phyloP scores from a whole-genome alignment of 2,329 filamentous ascomycete species.

The Penicillium sp. region DNA sequence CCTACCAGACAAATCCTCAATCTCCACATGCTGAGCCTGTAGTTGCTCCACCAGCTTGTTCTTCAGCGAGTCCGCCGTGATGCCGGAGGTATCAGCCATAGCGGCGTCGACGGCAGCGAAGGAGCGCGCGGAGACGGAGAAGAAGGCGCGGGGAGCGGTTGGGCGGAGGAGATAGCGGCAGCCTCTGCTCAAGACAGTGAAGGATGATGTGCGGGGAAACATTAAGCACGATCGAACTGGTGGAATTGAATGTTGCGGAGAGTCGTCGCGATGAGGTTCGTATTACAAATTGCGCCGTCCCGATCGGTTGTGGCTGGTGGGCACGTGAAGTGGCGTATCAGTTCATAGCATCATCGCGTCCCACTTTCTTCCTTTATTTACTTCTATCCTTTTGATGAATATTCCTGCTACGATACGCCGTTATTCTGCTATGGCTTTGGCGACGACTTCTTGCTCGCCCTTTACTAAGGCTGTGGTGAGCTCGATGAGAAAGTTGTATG shows the following conservation, averaged over 20 bases:
- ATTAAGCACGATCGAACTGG: constrained; percentile 24
- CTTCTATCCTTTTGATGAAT: constrained; percentile 20
- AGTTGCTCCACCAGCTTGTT: constrained; percentile 65
- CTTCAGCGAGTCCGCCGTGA: constrained; percentile 69
- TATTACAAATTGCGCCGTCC: constrained; percentile 23
- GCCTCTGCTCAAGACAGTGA: constrained; percentile 30
- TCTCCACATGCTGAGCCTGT: constrained; percentile 72
- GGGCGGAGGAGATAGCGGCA: constrained; percentile 38
- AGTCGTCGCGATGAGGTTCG: neutral
- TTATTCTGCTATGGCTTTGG: constrained; percentile 34
- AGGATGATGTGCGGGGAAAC: constrained; percentile 33
- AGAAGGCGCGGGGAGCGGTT: constrained; percentile 25
- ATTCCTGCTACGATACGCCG: constrained; percentile 16
- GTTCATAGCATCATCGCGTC: constrained; percentile 4
- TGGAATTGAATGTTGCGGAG: neutral
- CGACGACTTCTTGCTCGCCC: constrained; percentile 46
- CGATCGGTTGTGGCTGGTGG: constrained; percentile 22
- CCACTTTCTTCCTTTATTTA: constrained; percentile 2
- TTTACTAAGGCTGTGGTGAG: constrained; percentile 66
- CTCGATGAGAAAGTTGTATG: constrained; percentile 75
- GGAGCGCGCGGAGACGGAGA: constrained; percentile 34
- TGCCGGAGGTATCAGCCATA: constrained; percentile 51
- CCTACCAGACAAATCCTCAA: constrained; percentile 87
- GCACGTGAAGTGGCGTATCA: constrained; percentile 16
- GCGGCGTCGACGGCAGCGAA: constrained; percentile 34